Conservation (phyloP, 2,329 filamentous ascomycete species). For the Waltergamsia citrina region DNA sequence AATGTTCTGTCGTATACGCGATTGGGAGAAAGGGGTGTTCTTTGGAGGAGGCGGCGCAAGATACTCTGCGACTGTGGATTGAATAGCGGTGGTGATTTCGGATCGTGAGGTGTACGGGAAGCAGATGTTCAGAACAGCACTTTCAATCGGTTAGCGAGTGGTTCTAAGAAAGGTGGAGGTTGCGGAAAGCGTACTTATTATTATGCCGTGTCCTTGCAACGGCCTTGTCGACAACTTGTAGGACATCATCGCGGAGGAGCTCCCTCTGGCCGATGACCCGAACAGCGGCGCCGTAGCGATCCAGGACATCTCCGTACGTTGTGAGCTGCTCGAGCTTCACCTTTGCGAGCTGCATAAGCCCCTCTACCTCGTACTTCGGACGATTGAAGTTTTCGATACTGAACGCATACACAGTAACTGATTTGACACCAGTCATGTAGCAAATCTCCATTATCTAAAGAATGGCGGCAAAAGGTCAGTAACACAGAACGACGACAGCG, state of each 20-base stretch:
- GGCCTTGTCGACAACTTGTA: conserved; percentile 79
- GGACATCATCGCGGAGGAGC: conserved; percentile 76
- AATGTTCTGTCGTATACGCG: conserved; percentile 79
- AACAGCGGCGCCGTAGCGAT: conserved; percentile 83
- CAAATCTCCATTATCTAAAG: conserved; percentile 84
- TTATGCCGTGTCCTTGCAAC: conserved; percentile 83
- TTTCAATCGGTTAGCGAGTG: not conserved
- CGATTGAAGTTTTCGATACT: conserved; percentile 99
- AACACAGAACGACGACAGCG: not conserved
- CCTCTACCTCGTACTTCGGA: conserved; percentile 92
- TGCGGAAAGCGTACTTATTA: conserved; percentile 48
- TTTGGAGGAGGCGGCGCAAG: conserved; percentile 58
- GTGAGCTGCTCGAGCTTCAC: conserved; percentile 86
- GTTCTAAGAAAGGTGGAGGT: not conserved
- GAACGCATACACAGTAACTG: conserved; percentile 96
- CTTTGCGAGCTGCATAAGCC: conserved; percentile 95
- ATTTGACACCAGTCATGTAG: conserved; percentile 94
- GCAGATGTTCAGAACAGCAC: conserved; percentile 70
- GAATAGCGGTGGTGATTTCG: conserved; percentile 86
- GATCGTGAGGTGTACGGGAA: conserved; percentile 95
- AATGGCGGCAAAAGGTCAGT: not conserved
- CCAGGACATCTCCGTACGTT: conserved; percentile 86
- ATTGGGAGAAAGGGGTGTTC: conserved; percentile 74
- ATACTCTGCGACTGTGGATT: conserved; percentile 80
- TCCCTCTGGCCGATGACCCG: conserved; percentile 78